Base-by-base conservation (phyloP, 2,329 filamentous ascomycete genomes). In the Epichloe bromicola region DNA sequence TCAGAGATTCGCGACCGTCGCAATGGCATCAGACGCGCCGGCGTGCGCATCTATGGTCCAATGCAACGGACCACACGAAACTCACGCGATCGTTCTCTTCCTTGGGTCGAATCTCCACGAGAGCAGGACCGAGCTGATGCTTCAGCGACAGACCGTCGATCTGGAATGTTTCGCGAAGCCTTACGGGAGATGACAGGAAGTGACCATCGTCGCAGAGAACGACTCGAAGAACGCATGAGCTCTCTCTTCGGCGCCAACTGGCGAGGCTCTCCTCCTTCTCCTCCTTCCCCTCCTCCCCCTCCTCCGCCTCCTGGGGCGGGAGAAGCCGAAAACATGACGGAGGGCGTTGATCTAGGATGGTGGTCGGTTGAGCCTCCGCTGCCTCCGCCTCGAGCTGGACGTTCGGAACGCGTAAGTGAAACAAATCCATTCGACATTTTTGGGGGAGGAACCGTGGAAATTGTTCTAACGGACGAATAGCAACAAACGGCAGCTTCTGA, bases 1-100 rank as follows among this genome's bases (percentile, higher is more conserved):
- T 48, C 56, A 19, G 63, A 63, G 30, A 54, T 65, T 26, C 59
- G 62, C 23, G 67, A 70, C 33, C 60, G 61, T 30, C 63, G 57
- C 41, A 53, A 54, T 23, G 44, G 52, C 14, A 33, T 46, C 14
- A 53, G 60, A 40, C 54, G 61, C 49, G 57, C 63, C n/a, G 57
- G 56, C 17, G 50, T 60, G 17, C 60, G 65, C 26, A 60, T 65
- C 10, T 59, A 63, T 34, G 58, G 59, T 23, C 50, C 59, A 14
- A 53, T 59, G 37, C 63, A 59, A 33, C 59, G 63, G n/a, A 53
- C 57, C 17, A 15, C 59, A 8, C 54, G 49, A 48, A 55, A 48
- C 6, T 41, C 50, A 12, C 51, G 57, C 26, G 56, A 57, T 26
- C 55, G 51, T 33, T 37, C 52, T 6, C 17, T 58, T 30, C 56